A percentile compares a stretch with the other conserved stretches of the same genome.
These are phyloP conservation scores for Asterochloris erici DNA, from an alignment of 139 green algal genomes.

Conservation along the genomic window DNA sequence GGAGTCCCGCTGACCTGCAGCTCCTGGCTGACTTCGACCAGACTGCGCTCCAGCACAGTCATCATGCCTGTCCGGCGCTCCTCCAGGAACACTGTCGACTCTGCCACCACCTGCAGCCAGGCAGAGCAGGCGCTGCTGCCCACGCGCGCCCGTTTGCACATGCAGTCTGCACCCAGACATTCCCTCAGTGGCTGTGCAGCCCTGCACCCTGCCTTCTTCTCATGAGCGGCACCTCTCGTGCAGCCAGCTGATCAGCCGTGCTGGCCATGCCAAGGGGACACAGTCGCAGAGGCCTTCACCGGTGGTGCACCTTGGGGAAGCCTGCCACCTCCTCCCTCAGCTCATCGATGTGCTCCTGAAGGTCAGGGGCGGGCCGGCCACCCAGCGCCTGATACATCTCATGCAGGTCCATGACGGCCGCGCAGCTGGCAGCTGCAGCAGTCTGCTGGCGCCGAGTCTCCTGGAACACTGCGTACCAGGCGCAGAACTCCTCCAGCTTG, in stretches of 20 bases:
- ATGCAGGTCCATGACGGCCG: background rate
- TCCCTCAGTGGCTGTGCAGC: background rate
- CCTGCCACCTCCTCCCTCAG: slow-evolving; percentile 13
- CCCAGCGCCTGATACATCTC: slow-evolving; percentile 13
- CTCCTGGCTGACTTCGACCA: slow-evolving; percentile 2
- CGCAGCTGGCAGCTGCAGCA: background rate
- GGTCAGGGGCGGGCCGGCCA: background rate
- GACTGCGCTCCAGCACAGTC: slow-evolving; percentile 5
- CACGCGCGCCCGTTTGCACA: background rate
- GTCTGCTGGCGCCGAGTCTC: background rate
- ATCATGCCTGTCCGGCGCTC: slow-evolving; percentile 12
- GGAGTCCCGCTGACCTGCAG: background rate
- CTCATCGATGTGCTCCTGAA: slow-evolving; percentile 20
- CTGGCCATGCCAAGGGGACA: background rate
- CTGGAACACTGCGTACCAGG: background rate
- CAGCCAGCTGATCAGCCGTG: background rate
- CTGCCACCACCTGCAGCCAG: background rate
- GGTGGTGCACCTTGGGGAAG: slow-evolving; percentile 4
- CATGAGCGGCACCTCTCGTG: too few relatives aligned
- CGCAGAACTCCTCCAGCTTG: slow-evolving; percentile 10
- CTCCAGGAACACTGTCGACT: slow-evolving; percentile 6
- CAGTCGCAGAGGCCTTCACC: background rate
- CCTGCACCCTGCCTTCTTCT: background rate
- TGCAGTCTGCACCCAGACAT: background rate
- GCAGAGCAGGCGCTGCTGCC: background rate